Base-by-base conservation (phyloP, 2,329 filamentous ascomycete species). In the Byssoonygena ceratinophila region DNA sequence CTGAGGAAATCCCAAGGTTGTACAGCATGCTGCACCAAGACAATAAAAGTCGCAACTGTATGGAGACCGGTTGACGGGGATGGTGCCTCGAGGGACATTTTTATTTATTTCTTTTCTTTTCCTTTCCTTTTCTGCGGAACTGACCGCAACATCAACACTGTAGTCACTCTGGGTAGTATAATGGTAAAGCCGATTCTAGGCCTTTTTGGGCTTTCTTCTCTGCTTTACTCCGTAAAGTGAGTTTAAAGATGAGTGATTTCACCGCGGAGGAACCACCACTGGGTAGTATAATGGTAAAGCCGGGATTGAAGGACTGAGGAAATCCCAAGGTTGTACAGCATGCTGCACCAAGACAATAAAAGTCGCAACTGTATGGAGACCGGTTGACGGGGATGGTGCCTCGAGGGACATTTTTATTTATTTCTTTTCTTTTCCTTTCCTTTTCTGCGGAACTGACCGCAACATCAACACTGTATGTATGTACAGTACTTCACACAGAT, bases 11-110 rank as follows among this genome's bases (percentile, higher is more conserved):
- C 34, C 3, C 25, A 31, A 32, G 37, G 47, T 50, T 4, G 47
- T 31, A 50, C 47, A 50, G 27, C 47, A 43, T 43, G n/a, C 47
- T 43, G 47, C 47, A 50, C 47, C 37, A 50, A 41, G 47, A 32
- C 37, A 43, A 43, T 43, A 40, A 31, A 36, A 43, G 25, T 31
- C 6, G 18, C 25, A 34, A 25, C 7, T n/a, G 31, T 50, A 25
- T 25, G 37, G 27, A 16, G 22, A 4, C 9, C 1, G 22, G 14
- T 40, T 39, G 37, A 29, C 16, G 36, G 37, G 47, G 47, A 32
- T 43, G 27, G 32, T 22, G 5, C 34, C 46, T 39, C 46, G 46
- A 48, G 9, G 22, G 6, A 31, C 27, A 5, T 31, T 11, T 31
- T 31, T 11, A 31, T 31, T 31, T 31, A 5, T 31, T 31, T 11